Percentiles rank a stretch among this genome's conserved stretches.
Evolutionary conservation across 176 grass and related monocot genomes (phyloP).

Genomic region (Bothriochloa decipiens): DNA sequence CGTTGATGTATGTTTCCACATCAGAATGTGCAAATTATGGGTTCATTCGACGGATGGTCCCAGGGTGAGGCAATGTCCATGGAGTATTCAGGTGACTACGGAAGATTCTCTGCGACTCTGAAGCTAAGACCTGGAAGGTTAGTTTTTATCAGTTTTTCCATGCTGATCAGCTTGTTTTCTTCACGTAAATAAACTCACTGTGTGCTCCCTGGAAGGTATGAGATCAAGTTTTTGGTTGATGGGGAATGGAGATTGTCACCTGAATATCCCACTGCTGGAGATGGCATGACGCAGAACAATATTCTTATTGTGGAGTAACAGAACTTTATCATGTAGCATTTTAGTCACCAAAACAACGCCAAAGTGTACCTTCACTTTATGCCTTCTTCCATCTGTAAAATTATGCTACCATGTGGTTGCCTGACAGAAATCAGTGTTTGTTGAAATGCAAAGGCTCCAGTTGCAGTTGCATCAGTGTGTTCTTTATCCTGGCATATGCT

Average conservation of each 20-base stretch:
- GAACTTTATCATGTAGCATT: constrained; percentile 2
- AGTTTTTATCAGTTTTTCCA: constrained; percentile 18
- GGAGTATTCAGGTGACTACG: constrained; percentile 72
- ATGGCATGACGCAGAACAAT: constrained; percentile 76
- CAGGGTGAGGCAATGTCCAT: constrained; percentile 79
- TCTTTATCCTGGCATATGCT: not conserved
- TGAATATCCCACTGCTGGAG: constrained; percentile 65
- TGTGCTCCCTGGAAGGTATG: constrained; percentile 63
- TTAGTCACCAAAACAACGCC: not conserved
- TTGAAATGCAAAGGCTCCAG: constrained; percentile 26
- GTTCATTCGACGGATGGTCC: constrained; percentile 92
- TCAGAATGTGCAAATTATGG: constrained; percentile 92
- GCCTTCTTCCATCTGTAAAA: constrained; percentile 4
- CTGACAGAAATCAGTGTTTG: not conserved
- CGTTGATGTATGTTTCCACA: not conserved
- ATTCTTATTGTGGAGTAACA: constrained; percentile 57
- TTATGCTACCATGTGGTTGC: not conserved
- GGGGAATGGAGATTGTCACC: constrained; percentile 86
- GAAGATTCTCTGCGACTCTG: constrained; percentile 75
- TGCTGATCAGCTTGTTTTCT: not conserved
- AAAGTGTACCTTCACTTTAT: not conserved
- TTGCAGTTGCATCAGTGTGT: not conserved
- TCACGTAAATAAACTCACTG: constrained; percentile 8
- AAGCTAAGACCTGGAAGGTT: constrained; percentile 95
- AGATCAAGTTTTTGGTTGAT: constrained; percentile 96